Percentiles rank a stretch among this genome's conserved stretches.
phyloP scores from a whole-genome alignment of 1,139 yeast genomes.

The Candida sojae region DNA sequence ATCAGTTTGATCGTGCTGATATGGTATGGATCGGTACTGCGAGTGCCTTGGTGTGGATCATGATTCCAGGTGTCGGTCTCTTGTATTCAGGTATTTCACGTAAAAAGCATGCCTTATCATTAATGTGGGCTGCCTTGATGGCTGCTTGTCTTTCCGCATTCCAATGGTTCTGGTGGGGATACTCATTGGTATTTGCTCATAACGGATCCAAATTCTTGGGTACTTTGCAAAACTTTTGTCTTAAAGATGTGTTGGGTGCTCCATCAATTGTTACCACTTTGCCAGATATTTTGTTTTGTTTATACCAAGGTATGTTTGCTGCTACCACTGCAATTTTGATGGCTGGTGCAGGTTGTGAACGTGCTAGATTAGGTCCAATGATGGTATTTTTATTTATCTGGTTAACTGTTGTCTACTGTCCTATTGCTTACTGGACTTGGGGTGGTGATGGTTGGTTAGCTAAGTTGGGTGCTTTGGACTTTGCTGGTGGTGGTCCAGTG shows the following conservation, averaged over 20 bases:
- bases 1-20: constrained; percentile 72
- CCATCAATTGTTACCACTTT: constrained; percentile 66
- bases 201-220: constrained; percentile 75
- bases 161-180: constrained; percentile 99
- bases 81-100: constrained; percentile 89
- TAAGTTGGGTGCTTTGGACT: constrained; percentile 82
- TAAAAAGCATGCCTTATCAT: constrained; percentile 87
- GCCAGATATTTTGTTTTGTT: constrained; percentile 86
- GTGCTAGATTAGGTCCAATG: constrained; percentile 96
- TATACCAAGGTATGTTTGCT: constrained; percentile 96
- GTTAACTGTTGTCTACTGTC: constrained; percentile 96
- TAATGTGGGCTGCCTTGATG: constrained; percentile 93
- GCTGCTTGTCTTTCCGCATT: constrained; percentile 77
- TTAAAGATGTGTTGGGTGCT: constrained; percentile 80
- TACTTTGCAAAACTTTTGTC: constrained; percentile 73
- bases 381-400: constrained; percentile 90
- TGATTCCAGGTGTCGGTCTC: constrained; percentile 94
- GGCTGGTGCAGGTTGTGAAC: constrained; percentile 97
- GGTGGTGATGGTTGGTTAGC: constrained; percentile 88
- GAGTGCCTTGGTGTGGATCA: constrained; percentile 81
- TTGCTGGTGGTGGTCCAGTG: constrained; percentile 98
- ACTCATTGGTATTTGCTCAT: constrained; percentile 81
- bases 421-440: constrained; percentile 97
- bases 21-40: constrained; percentile 88
- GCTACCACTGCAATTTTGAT: constrained; percentile 87